These are phyloP conservation scores for Pichia sp. DNA, from an alignment of 1,139 yeast genomes.

Conservation along the genomic window DNA sequence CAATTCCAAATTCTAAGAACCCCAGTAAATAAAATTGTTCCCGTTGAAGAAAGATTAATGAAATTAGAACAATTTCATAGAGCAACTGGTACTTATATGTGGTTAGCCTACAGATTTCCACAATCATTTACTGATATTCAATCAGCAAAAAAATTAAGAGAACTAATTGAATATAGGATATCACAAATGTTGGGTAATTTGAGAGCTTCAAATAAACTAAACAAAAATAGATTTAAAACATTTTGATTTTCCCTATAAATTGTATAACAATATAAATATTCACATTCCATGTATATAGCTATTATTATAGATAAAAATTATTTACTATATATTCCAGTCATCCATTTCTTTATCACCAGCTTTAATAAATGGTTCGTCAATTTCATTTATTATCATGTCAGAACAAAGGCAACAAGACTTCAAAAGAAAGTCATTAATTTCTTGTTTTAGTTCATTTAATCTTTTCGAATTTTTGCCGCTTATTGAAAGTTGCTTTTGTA, in stretches of 20 bases:
- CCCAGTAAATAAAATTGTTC: slow-evolving; percentile 20
- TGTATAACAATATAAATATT: not conserved
- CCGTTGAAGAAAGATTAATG: slow-evolving; percentile 38
- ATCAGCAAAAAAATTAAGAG: slow-evolving; percentile 64
- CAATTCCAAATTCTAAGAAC: slow-evolving; percentile 15
- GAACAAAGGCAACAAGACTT: slow-evolving; percentile 78
- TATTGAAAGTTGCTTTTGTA: slow-evolving; percentile 40
- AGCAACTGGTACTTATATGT: slow-evolving; percentile 60
- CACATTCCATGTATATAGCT: slow-evolving; percentile 3
- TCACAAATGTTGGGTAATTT: slow-evolving; percentile 50
- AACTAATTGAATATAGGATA: slow-evolving; percentile 58
- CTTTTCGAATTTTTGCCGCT: slow-evolving; percentile 22
- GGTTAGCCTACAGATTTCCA: slow-evolving; percentile 89
- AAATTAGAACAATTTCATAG: slow-evolving; percentile 66
- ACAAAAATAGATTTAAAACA: slow-evolving; percentile 17
- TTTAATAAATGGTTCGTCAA: slow-evolving; percentile 44
- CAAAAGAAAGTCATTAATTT: slow-evolving; percentile 55
- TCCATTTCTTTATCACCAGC: slow-evolving; percentile 22
- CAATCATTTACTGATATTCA: slow-evolving; percentile 69
- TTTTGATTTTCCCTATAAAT: slow-evolving; percentile 5
- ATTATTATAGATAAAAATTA: not conserved
- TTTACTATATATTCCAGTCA: slow-evolving; percentile 21
- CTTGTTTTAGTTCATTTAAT: slow-evolving; percentile 30
- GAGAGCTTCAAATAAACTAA: slow-evolving; percentile 24
- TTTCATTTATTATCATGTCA: slow-evolving; percentile 60